phyloP scores from a whole-genome alignment of 1,284 basidiomycete species.

The Cutaneotrichosporon daszewskae region DNA sequence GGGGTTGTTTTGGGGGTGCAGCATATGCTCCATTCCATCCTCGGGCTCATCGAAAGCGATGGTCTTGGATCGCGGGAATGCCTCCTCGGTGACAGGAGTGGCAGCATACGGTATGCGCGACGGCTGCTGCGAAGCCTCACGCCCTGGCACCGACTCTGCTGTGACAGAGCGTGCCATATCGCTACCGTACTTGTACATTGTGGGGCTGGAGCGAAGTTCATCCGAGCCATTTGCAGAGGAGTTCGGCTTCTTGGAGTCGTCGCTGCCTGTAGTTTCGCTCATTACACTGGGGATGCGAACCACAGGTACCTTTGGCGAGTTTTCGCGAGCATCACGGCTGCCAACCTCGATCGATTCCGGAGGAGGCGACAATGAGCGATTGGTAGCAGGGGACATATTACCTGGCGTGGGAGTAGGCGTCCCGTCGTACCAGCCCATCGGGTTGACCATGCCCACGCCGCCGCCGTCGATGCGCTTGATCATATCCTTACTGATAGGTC shows the following conservation, averaged over 20 bases:
- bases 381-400: background rate
- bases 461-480: slow-evolving; percentile 71
- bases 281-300: too few relatives aligned
- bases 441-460: slow-evolving; percentile 73
- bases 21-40: slow-evolving; percentile 20
- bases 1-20: slow-evolving; percentile 10
- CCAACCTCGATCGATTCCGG: too few relatives aligned
- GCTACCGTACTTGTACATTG: too few relatives aligned
- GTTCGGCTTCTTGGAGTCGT: background rate
- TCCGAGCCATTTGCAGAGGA: too few relatives aligned
- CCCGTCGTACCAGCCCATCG: slow-evolving; percentile 57
- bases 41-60: slow-evolving; percentile 54
- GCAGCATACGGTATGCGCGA: slow-evolving; percentile 16
- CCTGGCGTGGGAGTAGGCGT: slow-evolving; percentile 6
- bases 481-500: slow-evolving; percentile 66
- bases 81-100: slow-evolving; percentile 1
- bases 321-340: too few relatives aligned
- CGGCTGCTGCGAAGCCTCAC: too few relatives aligned
- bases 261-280: too few relatives aligned
- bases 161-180: too few relatives aligned
- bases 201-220: too few relatives aligned
- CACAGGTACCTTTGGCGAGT: too few relatives aligned
- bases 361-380: slow-evolving; percentile 3
- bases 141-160: too few relatives aligned
- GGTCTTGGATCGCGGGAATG: slow-evolving; percentile 54